Evolutionary conservation across 2,329 filamentous ascomycete genomes (phyloP), one percentile per base, ranked within the genome.

Genomic region (Geosmithia morbida): DNA sequence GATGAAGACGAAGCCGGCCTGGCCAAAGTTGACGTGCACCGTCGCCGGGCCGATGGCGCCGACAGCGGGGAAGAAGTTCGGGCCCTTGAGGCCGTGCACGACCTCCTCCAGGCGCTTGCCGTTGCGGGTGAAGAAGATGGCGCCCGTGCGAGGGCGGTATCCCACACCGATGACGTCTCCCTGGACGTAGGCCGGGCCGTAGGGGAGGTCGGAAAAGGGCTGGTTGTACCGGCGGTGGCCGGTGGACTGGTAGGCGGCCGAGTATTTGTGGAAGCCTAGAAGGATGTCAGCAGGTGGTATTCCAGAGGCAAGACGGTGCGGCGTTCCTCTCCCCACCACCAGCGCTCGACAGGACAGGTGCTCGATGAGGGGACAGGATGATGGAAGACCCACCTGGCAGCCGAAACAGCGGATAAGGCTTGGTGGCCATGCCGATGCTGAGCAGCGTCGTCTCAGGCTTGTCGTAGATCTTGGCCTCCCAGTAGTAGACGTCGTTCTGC

Each of bases 401-500:
- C 57, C 92, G 75, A 63, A 98, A 98, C 44, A 97, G 69, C 17
- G 92, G 92, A 63, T 98, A 98, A 7, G 92, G 92, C 61, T 98
- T 98, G 18, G 92, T 98, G 43, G 86, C 85, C 72, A 98, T 85
- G 54, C 92, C 92, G 56, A 98, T 88, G 60, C 85, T 89, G 51
- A 98, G 75, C 54, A 87, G 69, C 0, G 87, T 94, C 50, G 70
- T 79, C 52, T 97, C 92, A 3, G 92, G 88, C 67, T 97, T 97
- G 52, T 98, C 92, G 66, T 94, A 98, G 47, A 98, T 84, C 71
- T 98, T 98, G 48, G 89, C 86, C 65, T 98, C 92, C 92, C 92
- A 98, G 66, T 98, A 98, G 65, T 98, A 98, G 11, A 97, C 90
- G 59, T 98, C 92, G 60, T 98, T 98, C 61, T 98, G 92, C 61